Conservation (phyloP, 1,284 basidiomycete species). For the Gomphus sp. region DNA sequence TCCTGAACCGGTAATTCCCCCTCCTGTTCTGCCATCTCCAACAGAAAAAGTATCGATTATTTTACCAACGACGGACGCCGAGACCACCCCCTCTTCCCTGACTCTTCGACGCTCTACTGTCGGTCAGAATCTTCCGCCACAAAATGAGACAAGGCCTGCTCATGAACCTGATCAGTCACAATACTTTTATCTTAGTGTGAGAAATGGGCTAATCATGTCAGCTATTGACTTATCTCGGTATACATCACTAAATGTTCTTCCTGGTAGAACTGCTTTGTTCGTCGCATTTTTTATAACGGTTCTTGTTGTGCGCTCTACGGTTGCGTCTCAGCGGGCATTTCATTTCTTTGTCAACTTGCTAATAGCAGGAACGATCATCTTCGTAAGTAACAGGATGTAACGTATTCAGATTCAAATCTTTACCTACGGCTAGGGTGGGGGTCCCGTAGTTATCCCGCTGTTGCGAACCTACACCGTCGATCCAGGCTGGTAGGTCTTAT, state of each 20-base stretch:
- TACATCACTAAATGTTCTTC: background rate
- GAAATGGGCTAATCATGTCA: background rate
- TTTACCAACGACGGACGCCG: background rate
- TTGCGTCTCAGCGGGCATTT: constrained; percentile 21
- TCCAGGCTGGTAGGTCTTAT: no score
- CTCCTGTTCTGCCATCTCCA: background rate
- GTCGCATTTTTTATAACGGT: constrained; percentile 22
- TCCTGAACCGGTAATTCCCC: background rate
- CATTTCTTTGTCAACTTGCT: constrained; percentile 36
- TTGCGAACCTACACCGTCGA: no score
- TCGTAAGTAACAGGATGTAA: constrained; percentile 28
- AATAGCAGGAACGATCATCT: constrained; percentile 35
- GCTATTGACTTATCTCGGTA: background rate
- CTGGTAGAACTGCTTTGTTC: constrained; percentile 9
- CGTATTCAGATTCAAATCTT: constrained; percentile 14
- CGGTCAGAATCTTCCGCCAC: background rate
- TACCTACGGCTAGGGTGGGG: constrained; percentile 51
- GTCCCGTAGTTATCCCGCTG: constrained; percentile 23
- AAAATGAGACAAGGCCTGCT: background rate
- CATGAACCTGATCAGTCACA: background rate
- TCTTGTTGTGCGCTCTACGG: constrained; percentile 24
- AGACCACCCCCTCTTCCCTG: background rate
- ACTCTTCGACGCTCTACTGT: background rate
- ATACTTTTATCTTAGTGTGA: background rate
- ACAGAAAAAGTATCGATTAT: background rate